Evolutionary conservation across 768 basidiomycete species (phyloP), one percentile per base, ranked within the genome.

Genomic region (Tulasnella sp.): DNA sequence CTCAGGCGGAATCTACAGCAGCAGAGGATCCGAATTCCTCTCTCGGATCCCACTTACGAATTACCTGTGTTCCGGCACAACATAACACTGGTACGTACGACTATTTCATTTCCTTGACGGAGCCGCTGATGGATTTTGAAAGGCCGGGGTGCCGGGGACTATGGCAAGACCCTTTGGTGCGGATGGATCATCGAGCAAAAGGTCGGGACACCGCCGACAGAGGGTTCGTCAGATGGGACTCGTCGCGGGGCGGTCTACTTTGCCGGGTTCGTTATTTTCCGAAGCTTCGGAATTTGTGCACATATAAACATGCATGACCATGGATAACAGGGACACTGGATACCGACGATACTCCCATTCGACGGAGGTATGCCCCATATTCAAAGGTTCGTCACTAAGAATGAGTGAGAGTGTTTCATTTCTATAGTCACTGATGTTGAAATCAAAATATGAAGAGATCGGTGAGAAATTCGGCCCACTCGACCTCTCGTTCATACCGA

Each of bases 321-420:
- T n/a, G n/a, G n/a, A n/a, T n/a, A n/a, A n/a, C n/a, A 74, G 75
- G 1, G 75, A 76, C 59, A 71, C 75, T 3, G 75, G 75, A 0
- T 75, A 74, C 56, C 34, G 34, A 38, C 34, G 34, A 68, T 64
- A 63, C 69, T 67, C n/a, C 61, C 66, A 1, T 38, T 38, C 34
- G 34, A 61, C 23, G 47, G 71, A 67, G 9, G 68, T 65, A 10
- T 75, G 75, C 48, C 75, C 75, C 1, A 71, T 66, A 3, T 76
- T 76, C 58, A 68, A 68, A 66, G 73, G 70, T 65, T 23, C 29
- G 61, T 61, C 38, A 32, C 7, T 23, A 19, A 26, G 11, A 17
- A 2, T 26, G 38, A 19, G 11, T 17, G 29, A 19, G 1, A 32
- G 5, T 21, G 51, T 11, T 26, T 21, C 8, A 42, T n/a, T 17